Base-by-base conservation (phyloP, 1,284 basidiomycete species). In the Leccinum subatratum region DNA sequence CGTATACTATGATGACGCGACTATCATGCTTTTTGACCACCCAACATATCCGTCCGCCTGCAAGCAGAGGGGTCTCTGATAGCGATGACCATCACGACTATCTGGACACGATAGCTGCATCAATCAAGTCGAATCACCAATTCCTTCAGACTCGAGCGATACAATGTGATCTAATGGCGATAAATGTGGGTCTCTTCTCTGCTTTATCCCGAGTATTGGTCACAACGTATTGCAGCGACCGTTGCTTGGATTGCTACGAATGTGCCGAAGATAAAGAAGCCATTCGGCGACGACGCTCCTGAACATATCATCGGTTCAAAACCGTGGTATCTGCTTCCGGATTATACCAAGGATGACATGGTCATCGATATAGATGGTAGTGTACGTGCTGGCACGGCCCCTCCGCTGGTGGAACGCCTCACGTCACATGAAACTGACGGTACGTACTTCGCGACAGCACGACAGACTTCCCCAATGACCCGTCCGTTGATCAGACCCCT, bases 371-470 rank as follows among this genome's bases (percentile, higher is more conserved):
- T 90, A 4, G 93, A 95, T 74, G 90, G 90, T 48, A 82, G 85
- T 66, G 90, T 98, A 65, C 88, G 91, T 65, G 96, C 93, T 28
- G 96, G 95, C 1, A 96, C 95, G 1, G 82, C 96, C 12, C 80
- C 86, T 16, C 94, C 94, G 3, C 81, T 98, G 8, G 88, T 98
- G 5, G 95, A 95, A 74, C 86, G 94, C 6, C 80, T 98, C 66
- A 98, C 96, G 2, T 89, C 93, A 39, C 96, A 99, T 77, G 92
- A 94, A 69, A 86, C 87, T 74, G 85, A 85, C 66, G 92, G 93
- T 93, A 72, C 74, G 84, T 78, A 39, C n/a, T 61, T 61, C 18
- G 28, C 20, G 16, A 30, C 25, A 30, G 54, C 9, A 45, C 32
- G 18, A 30, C 9, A 28, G 18, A 61, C 11, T 14, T 39, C 61